Percentiles rank a stretch among this genome's conserved stretches.
Conservation (phyloP, 2,329 filamentous ascomycete species). For the Fusarium guadeloupense region DNA sequence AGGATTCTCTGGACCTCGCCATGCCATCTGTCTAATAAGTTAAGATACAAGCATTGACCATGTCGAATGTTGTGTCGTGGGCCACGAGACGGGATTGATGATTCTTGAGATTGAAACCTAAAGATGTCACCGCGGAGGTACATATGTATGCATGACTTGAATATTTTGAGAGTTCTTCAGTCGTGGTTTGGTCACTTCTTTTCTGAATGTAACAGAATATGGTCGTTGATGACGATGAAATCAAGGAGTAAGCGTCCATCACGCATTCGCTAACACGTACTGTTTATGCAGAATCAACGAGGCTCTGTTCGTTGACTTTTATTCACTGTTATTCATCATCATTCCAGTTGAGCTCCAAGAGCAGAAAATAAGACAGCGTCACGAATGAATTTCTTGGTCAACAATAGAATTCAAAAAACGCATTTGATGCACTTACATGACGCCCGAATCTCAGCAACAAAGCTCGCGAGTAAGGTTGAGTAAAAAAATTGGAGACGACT, state of each 20-base stretch:
- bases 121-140: constrained; percentile 1
- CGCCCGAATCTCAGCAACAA: constrained; percentile 6
- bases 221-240: constrained; percentile 4
- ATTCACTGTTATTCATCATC: not conserved
- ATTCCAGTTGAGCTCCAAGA: too few species aligned
- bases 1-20: not conserved
- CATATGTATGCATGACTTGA: constrained; percentile 3
- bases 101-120: not conserved
- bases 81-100: not conserved
- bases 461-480: constrained; percentile 27
- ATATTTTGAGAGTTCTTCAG: not conserved
- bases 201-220: constrained; percentile 3
- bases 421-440: constrained; percentile 10
- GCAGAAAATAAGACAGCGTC: not conserved
- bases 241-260: not conserved
- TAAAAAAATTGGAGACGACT: constrained; percentile 25
- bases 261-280: not conserved
- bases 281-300: constrained; percentile 8
- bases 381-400: not conserved
- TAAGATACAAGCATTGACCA: constrained; percentile 7
- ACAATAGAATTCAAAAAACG: not conserved
- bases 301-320: not conserved
- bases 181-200: not conserved
- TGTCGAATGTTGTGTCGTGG: constrained; percentile 1
- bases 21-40: constrained; percentile 10